Percentiles rank a stretch among this genome's conserved stretches.
Conservation (phyloP, 2,329 filamentous ascomycete genomes). For the Fusarium veterinarium region DNA sequence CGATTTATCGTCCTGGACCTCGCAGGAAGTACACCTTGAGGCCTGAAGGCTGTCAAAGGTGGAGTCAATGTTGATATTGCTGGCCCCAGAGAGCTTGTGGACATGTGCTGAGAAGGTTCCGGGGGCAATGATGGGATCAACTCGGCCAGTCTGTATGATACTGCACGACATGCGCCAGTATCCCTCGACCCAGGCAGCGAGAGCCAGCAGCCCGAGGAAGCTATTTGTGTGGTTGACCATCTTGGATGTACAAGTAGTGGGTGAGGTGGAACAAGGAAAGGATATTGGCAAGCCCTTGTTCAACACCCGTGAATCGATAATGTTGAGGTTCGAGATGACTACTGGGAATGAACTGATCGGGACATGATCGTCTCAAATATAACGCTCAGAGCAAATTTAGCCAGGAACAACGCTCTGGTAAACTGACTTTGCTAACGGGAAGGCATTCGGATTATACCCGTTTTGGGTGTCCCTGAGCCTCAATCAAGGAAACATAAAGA, state of each 20-base stretch:
- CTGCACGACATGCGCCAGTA: constrained; percentile 43
- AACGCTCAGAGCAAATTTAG: background rate
- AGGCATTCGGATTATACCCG: constrained; percentile 3
- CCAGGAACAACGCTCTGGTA: background rate
- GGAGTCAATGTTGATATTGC: constrained; percentile 31
- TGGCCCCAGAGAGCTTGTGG: constrained; percentile 40
- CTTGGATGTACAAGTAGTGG: background rate
- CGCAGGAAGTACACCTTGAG: constrained; percentile 40
- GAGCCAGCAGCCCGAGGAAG: constrained; percentile 20
- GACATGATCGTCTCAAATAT: constrained; percentile 31
- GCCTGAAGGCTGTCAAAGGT: constrained; percentile 32
- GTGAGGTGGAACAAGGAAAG: constrained; percentile 13
- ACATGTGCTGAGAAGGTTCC: constrained; percentile 36
- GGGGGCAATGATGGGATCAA: constrained; percentile 38
- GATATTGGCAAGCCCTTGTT: constrained; percentile 11
- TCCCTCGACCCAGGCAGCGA: constrained; percentile 25
- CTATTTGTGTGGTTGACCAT: constrained; percentile 23
- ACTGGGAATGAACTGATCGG: background rate
- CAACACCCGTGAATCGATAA: constrained; percentile 3
- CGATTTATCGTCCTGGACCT: constrained; percentile 40
- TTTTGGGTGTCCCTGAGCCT: constrained; percentile 5
- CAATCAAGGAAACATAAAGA: constrained; percentile 9
- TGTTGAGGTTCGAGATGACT: background rate
- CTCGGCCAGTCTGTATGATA: constrained; percentile 37
- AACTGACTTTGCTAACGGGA: background rate